Conservation (phyloP, 1,284 basidiomycete genomes). For the Meira miltonrushii region DNA sequence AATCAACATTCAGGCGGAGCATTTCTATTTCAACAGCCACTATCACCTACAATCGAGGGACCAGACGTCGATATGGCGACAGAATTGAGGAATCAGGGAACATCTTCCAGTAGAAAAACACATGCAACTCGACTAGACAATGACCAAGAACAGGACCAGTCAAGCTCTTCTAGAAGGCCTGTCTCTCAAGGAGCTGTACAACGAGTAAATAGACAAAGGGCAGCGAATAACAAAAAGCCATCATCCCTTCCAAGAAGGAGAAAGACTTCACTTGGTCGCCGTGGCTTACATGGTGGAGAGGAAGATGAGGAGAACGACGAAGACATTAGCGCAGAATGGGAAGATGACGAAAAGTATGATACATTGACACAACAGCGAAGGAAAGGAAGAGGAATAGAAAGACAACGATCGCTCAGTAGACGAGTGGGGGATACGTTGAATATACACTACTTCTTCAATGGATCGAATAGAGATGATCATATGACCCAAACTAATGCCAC, state of each 20-base stretch:
- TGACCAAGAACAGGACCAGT: not conserved
- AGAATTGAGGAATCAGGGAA: not conserved
- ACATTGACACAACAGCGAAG: not conserved
- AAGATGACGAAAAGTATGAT: conserved; percentile 7
- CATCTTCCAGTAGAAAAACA: not conserved
- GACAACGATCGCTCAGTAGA: not conserved
- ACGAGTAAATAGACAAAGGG: conserved; percentile 1
- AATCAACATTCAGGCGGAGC: not conserved
- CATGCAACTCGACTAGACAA: not conserved
- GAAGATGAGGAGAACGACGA: conserved; percentile 57
- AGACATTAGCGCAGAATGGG: not conserved
- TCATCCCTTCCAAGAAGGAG: not conserved
- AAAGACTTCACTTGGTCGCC: not conserved
- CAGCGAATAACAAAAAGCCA: not conserved
- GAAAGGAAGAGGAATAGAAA: not conserved
- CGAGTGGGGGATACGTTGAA: conserved; percentile 7
- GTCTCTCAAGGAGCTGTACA: not conserved
- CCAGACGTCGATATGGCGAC: conserved; percentile 9
- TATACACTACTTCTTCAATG: conserved; percentile 7
- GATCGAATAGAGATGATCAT: not conserved
- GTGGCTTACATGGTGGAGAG: not conserved
- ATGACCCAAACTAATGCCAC: not conserved
- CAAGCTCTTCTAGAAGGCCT: not conserved
- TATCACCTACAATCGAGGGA: conserved; percentile 4
- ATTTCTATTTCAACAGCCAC: conserved; percentile 5